Percentiles rank a stretch among this genome's conserved stretches.
phyloP scores from a whole-genome alignment of 1,139 yeast species.

The Zygoascus hellenicus region DNA sequence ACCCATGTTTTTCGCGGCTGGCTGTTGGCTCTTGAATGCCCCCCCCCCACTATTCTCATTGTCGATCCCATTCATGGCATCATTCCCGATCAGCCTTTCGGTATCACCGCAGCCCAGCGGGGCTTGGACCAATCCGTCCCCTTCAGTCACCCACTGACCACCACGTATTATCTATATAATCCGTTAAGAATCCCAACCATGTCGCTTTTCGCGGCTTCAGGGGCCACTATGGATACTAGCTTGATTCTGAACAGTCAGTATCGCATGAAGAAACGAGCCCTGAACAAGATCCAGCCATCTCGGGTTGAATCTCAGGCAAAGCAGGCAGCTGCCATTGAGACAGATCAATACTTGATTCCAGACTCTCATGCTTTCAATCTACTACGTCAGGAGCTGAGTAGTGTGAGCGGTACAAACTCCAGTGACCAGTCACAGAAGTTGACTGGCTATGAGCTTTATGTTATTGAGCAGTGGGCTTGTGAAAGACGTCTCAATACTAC shows the following conservation, averaged over 20 bases:
- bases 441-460: constrained; percentile 74
- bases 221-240: constrained; percentile 1
- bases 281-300: background rate
- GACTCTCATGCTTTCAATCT: constrained; percentile 19
- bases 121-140: too few species aligned
- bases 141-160: too few species aligned
- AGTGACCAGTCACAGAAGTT: constrained; percentile 20
- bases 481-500: constrained; percentile 61
- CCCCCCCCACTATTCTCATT: too few species aligned
- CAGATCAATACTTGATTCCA: constrained; percentile 17
- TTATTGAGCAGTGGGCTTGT: constrained; percentile 92
- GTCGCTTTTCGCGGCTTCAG: background rate
- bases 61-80: too few species aligned
- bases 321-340: background rate
- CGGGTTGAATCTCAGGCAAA: background rate
- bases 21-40: too few species aligned
- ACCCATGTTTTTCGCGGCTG: too few species aligned
- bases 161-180: too few species aligned
- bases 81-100: too few species aligned
- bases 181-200: background rate
- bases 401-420: constrained; percentile 15
- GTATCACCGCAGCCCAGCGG: too few species aligned
- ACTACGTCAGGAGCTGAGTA: constrained; percentile 13
- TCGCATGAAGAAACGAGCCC: background rate
- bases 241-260: background rate